These are phyloP conservation scores for Rhodotorula diobovata DNA, from an alignment of 768 basidiomycete species.

Conservation along the genomic window DNA sequence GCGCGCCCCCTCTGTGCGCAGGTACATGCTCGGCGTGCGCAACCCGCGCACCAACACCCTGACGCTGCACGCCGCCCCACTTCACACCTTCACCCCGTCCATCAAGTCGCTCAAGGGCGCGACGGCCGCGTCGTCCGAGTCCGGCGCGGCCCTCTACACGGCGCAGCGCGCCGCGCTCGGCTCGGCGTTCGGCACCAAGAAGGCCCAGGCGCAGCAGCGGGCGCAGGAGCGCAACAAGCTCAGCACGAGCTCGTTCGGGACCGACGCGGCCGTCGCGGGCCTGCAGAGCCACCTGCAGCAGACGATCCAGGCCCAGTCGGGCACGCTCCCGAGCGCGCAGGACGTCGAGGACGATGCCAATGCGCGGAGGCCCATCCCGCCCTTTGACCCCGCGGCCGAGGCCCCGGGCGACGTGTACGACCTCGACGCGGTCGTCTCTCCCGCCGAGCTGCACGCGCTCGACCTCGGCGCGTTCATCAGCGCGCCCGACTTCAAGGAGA, in stretches of 20 bases:
- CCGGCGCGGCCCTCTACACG: conserved; percentile 47
- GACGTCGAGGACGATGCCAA: conserved; percentile 19
- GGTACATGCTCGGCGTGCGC: conserved; percentile 79
- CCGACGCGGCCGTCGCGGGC: conserved; percentile 56
- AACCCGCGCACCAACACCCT: conserved; percentile 70
- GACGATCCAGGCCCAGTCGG: conserved; percentile 69
- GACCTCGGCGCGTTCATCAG: conserved; percentile 57
- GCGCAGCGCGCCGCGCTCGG: conserved; percentile 62
- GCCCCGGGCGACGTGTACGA: conserved; percentile 61
- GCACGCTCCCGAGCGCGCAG: conserved; percentile 57
- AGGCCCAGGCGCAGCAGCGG: conserved; percentile 77
- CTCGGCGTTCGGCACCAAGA: conserved; percentile 90
- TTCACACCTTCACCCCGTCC: conserved; percentile 66
- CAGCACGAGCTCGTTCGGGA: conserved; percentile 80
- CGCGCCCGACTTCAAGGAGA: conserved; percentile 54
- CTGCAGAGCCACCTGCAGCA: conserved; percentile 62
- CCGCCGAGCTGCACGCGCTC: conserved; percentile 75
- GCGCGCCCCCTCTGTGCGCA: conserved; percentile 43
- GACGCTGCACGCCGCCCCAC: conserved; percentile 62
- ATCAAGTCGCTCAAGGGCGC: conserved; percentile 75
- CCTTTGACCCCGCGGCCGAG: conserved; percentile 62
- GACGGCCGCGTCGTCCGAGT: conserved; percentile 50
- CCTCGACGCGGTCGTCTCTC: conserved; percentile 64
- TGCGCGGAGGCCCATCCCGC: conserved; percentile 64
- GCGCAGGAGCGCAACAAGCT: conserved; percentile 84